Percentiles rank a stretch among this genome's conserved stretches.
These are phyloP conservation scores for Mycena citricolor DNA, from an alignment of 1,284 basidiomycete species.

Conservation along the genomic window DNA sequence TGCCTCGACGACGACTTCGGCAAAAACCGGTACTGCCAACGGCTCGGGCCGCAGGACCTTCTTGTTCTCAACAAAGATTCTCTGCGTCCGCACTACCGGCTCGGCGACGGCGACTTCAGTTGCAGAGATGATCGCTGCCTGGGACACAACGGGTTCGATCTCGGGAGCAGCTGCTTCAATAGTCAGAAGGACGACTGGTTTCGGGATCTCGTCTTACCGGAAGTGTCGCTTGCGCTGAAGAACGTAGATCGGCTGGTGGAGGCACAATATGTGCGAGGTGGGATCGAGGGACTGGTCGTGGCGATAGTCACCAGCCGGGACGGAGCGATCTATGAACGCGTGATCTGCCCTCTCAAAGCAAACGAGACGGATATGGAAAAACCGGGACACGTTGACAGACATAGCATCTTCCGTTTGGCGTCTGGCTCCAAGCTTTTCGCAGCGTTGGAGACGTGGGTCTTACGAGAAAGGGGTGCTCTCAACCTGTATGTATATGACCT, in stretches of 20 bases:
- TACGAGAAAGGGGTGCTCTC: slow-evolving; percentile 43
- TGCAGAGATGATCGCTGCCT: too few species aligned
- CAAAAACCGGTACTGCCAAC: too few species aligned
- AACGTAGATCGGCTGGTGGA: slow-evolving; percentile 19
- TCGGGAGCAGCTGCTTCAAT: too few species aligned
- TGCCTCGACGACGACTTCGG: too few species aligned
- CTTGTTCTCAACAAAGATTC: too few species aligned
- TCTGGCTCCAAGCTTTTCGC: slow-evolving; percentile 50
- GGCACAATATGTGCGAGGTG: slow-evolving; percentile 14
- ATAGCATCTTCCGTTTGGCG: slow-evolving; percentile 49
- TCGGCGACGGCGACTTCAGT: too few species aligned
- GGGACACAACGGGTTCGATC: too few species aligned
- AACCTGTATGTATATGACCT: slow-evolving; percentile 33
- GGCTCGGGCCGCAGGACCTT: too few species aligned
- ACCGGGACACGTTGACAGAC: slow-evolving; percentile 30
- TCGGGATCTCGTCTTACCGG: too few species aligned
- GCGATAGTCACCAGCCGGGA: slow-evolving; percentile 41
- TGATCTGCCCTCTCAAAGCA: slow-evolving; percentile 39
- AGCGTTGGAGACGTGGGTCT: slow-evolving; percentile 44
- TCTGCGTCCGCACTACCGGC: too few species aligned
- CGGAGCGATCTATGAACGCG: slow-evolving; percentile 37
- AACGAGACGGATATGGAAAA: slow-evolving; percentile 39
- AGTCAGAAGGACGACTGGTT: too few species aligned
- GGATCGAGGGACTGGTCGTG: slow-evolving; percentile 43
- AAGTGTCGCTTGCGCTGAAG: slow-evolving; percentile 12